Evolutionary conservation across 169 alveolate genomes (phyloP), one percentile per base, ranked within the genome.

Genomic region (Theileria annulata): DNA sequence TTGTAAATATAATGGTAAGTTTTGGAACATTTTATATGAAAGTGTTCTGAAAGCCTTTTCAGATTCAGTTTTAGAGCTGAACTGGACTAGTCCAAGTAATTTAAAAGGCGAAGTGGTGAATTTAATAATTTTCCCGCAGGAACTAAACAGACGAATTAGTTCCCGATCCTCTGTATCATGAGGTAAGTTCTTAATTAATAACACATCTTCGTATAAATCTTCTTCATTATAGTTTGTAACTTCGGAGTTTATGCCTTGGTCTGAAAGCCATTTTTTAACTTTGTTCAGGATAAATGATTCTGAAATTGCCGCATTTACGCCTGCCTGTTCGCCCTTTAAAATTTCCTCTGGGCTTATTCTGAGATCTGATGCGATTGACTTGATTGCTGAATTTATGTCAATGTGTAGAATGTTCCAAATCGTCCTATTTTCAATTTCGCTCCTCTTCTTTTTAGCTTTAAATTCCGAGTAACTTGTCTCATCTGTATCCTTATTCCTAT

Each of bases 321-420:
- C 99, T 2, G 96, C 94, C 68, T 87, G 86, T 42, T 82, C 88
- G 74, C 92, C 91, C 79, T 88, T 92, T 72, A 96, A 79, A 58
- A 97, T 78, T 17, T 94, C 96, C 58, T 92, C 94, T 66, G 94
- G 93, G 51, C 82, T 77, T 27, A 95, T 73, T 23, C 90, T 91
- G 66, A 94, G 92, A 86, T 93, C 91, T 27, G 85, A 87, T 33
- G 97, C 85, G 37, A 95, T 93, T 10, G 98, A 88, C 67, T 93
- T 85, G 51, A 96, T 93, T 30, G 97, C 97, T 4, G 99, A 89
- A 81, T 96, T 95, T 21, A 95, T 97, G 85, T 96, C 97, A 35
- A 97, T 87, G 89, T 95, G 97, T n/a, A 97, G 93, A 70, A 95
- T 82, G 86, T 97, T 97, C 99, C 99, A 97, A 27, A 95, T 95